A percentile compares a stretch with the other conserved stretches of the same genome.
phyloP scores from a whole-genome alignment of 352 stramenopile genomes.

The Blastocystis sp. region DNA sequence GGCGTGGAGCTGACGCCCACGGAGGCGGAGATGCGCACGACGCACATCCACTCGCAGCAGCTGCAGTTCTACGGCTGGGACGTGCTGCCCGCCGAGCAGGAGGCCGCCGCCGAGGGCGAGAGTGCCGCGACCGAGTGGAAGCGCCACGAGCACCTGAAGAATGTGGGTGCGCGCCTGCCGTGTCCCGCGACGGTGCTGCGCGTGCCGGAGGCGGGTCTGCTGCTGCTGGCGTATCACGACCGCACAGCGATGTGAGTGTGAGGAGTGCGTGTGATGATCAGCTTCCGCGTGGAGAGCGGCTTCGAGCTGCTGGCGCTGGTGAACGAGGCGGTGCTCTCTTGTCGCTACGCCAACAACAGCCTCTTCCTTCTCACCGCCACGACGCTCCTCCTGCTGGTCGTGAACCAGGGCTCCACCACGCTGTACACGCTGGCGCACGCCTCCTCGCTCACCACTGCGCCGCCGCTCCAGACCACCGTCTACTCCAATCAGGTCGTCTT shows the following conservation, averaged over 20 bases:
- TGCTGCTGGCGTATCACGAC: constrained; percentile 36
- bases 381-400: background rate
- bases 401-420: constrained; percentile 3
- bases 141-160: constrained; percentile 47
- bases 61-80: constrained; percentile 31
- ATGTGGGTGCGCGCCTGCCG: background rate
- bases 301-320: too few species aligned
- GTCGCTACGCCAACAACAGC: background rate
- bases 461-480: constrained; percentile 15
- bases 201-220: constrained; percentile 7
- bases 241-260: constrained; percentile 28
- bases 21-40: constrained; percentile 47
- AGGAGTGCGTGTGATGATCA: background rate
- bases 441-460: too few species aligned
- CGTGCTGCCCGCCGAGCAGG: too few species aligned
- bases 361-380: constrained; percentile 21
- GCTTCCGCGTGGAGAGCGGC: constrained; percentile 11
- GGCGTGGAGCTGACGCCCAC: constrained; percentile 19
- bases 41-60: constrained; percentile 42
- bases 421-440: too few species aligned
- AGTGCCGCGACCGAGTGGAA: constrained; percentile 19
- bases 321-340: constrained; percentile 14
- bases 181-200: background rate
- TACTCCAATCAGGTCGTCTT: constrained; percentile 46
- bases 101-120: background rate